Base-by-base conservation (phyloP, 208 protist species). In the Balamuthia mandrillaris region DNA sequence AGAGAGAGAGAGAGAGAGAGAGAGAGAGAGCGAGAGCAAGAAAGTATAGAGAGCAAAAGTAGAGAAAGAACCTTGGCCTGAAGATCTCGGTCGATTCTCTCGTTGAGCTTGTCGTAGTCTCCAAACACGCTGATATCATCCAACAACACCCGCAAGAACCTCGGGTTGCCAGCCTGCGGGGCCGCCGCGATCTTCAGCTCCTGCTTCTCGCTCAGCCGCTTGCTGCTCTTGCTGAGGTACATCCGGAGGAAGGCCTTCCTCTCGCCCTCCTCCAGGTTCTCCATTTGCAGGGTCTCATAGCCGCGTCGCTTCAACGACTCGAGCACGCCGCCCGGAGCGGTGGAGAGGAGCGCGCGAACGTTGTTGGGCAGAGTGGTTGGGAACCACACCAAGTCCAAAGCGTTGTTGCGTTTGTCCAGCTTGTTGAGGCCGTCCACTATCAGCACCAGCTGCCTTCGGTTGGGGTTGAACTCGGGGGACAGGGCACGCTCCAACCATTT, bases 81-180 rank as follows among this genome's bases (percentile, higher is more conserved):
- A 12, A 88, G 65, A 3, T 83, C 10, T 1, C 21, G 7, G 18
- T 52, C 52, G 35, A 90, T 85, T 39, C 88, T 49, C 7, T 81
- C 41, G 39, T 86, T 60, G 0, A 90, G 39, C 24, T 65, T 35
- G 24, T 90, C 88, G 41, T 45, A 54, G 16, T 90, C 88, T 29
- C 88, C 88, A 44, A 88, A 88, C 31, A 90, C 84, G 24, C 74
- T 66, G 27, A 90, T 90, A 35, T 90, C 88, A 45, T 90, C 88
- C 0, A 90, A 24, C 0, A 90, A n/a, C 31, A 78, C 68, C 56
- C 86, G 84, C 27, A 90, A 51, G 78, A 88, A 90, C 31, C 88
- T 27, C 24, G 88, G 88, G 29, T 90, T 90, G 0, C 51, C 35
- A 24, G 88, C 75, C 33, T 85, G 70, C 6, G 12, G 3, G 14